Percentiles rank a stretch among this genome's conserved stretches.
phyloP scores from a whole-genome alignment of 1,139 yeast genomes.

The Lodderomyces jiufengensis region DNA sequence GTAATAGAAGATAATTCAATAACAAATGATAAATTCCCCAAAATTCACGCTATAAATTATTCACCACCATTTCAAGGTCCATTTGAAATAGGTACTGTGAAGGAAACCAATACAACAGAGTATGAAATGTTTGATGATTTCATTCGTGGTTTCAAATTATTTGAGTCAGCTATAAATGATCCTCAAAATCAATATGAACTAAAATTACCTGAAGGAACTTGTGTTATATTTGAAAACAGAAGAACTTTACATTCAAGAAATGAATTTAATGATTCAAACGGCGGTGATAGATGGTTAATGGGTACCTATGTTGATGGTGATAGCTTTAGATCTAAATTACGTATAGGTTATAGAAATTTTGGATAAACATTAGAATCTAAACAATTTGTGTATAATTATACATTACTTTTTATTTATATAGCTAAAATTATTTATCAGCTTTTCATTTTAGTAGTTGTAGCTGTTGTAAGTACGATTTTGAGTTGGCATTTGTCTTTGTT shows the following conservation, averaged over 20 bases:
- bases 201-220: slow-evolving; percentile 58
- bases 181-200: slow-evolving; percentile 54
- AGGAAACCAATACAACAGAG: slow-evolving; percentile 18
- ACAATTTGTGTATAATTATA: too few relatives aligned
- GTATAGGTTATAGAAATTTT: slow-evolving; percentile 24
- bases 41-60: slow-evolving; percentile 61
- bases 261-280: slow-evolving; percentile 51
- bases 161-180: slow-evolving; percentile 58
- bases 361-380: slow-evolving; percentile 3
- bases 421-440: slow-evolving; percentile 2
- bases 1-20: slow-evolving; percentile 54
- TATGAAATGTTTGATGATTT: slow-evolving; percentile 34
- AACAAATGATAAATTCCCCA: slow-evolving; percentile 27
- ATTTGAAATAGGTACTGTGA: slow-evolving; percentile 51
- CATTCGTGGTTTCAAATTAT: slow-evolving; percentile 53
- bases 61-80: slow-evolving; percentile 90
- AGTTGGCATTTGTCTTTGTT: slow-evolving; percentile 16
- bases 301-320: slow-evolving; percentile 79
- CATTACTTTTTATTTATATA: background rate
- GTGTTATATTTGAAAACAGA: slow-evolving; percentile 72
- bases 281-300: slow-evolving; percentile 67
- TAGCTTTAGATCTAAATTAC: slow-evolving; percentile 60
- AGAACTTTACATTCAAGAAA: slow-evolving; percentile 69
- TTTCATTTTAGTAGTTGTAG: slow-evolving; percentile 8
- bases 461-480: slow-evolving; percentile 9